Base-by-base conservation (phyloP, 2,329 filamentous ascomycete genomes). In the Aspergillus oerlinghausenensis region DNA sequence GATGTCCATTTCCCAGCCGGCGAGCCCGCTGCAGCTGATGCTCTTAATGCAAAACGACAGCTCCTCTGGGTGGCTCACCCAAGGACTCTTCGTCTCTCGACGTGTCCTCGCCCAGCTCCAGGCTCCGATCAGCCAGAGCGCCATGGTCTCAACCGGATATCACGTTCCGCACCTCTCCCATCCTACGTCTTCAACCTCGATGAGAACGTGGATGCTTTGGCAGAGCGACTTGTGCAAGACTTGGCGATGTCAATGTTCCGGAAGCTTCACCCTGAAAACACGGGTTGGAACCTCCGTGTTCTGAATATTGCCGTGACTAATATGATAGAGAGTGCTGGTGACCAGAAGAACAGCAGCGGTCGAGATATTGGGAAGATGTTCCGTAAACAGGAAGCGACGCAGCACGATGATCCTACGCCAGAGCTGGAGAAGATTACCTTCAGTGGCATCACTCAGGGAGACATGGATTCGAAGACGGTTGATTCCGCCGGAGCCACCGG, bases 281-380 rank as follows among this genome's bases (percentile, higher is more conserved):
- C 80, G 8, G 85, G 84, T 1, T 96, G 90, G 88, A 89, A 93
- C 63, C 73, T 97, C 19, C 89, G 88, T 61, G 77, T 97, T 52
- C 79, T 97, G 57, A 97, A 97, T 62, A 78, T 97, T 23, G 92
- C 90, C 49, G 92, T 90, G 7, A 88, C 89, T 14, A 96, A 96
- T 69, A 93, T 97, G 87, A 81, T 81, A 1, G 77, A 82, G 43
- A 79, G 77, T 17, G 84, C 82, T 4, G 77, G 77, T 14, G 79
- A 82, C 58, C 66, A 75, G 29, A 77, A 79, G 56, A 74, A 77
- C 9, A 82, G 81, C 29, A 78, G 76, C n/a, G 90, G 89, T 1
- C 81, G 88, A 61, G 87, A 96, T 66, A 96, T 97, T 63, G 82
- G 82, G 1, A 83, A 79, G 66, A 95, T 97, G 91, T 95, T 97